These are phyloP conservation scores for Trichoderma afroharzianum DNA, from an alignment of 2,329 filamentous ascomycete genomes.

Conservation along the genomic window DNA sequence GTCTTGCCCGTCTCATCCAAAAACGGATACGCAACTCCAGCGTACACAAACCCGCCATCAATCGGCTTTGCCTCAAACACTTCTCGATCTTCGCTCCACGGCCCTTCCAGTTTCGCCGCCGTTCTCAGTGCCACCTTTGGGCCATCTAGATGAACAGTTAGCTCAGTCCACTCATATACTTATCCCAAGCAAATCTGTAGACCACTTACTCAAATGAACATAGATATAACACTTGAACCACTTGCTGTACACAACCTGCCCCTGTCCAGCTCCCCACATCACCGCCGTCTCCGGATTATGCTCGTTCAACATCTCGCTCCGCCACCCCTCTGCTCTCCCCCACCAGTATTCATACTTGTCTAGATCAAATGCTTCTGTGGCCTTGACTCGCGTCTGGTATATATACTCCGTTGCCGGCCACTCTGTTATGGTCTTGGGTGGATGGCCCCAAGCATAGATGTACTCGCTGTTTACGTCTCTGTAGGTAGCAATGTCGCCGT, in stretches of 20 bases:
- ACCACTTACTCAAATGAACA: conserved; percentile 27
- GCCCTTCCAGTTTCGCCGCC: conserved; percentile 32
- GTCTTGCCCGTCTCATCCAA: conserved; percentile 35
- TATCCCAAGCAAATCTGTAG: background rate
- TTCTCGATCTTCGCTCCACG: conserved; percentile 35
- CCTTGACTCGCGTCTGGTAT: conserved; percentile 36
- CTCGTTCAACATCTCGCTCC: conserved; percentile 26
- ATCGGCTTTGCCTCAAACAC: conserved; percentile 34
- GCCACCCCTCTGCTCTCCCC: conserved; percentile 38
- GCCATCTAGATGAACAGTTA: conserved; percentile 1
- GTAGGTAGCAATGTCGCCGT: conserved; percentile 38
- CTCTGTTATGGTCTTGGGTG: conserved; percentile 30
- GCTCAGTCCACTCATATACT: background rate
- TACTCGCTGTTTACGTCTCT: conserved; percentile 36
- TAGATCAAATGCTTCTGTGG: conserved; percentile 35
- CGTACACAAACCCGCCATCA: conserved; percentile 31
- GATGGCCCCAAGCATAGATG: conserved; percentile 38
- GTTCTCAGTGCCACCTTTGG: conserved; percentile 16
- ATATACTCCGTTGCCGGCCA: conserved; percentile 29
- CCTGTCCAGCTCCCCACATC: conserved; percentile 37
- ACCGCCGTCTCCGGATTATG: conserved; percentile 37
- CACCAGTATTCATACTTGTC: conserved; percentile 40
- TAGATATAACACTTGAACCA: conserved; percentile 35
- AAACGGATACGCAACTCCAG: conserved; percentile 37
- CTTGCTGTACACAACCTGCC: conserved; percentile 36